These are phyloP conservation scores for Mycena venus DNA, from an alignment of 768 basidiomycete genomes.

Conservation along the genomic window DNA sequence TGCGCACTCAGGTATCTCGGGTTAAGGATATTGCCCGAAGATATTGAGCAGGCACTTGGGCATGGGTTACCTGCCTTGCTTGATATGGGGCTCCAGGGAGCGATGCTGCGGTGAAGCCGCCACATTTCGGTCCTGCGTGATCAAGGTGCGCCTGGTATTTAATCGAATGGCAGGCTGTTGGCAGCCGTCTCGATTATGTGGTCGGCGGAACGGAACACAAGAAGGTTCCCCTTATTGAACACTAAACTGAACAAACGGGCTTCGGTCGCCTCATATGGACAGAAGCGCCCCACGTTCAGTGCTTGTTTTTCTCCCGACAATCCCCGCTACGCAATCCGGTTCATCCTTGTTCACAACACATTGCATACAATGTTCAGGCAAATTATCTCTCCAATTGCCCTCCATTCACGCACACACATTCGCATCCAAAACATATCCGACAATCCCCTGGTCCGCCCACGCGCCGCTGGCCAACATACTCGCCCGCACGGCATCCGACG, in stretches of 20 bases:
- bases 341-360: not conserved
- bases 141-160: too few relatives aligned
- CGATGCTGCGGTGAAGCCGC: not conserved
- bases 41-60: not conserved
- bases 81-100: not conserved
- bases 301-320: not conserved
- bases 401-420: not conserved
- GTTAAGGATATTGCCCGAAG: not conserved
- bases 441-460: slow-evolving; percentile 3
- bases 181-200: too few relatives aligned
- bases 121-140: too few relatives aligned
- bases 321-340: not conserved
- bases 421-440: slow-evolving; percentile 5
- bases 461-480: not conserved
- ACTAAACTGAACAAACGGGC: not conserved
- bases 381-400: not conserved
- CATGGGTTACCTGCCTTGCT: not conserved
- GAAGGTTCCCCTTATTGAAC: too few relatives aligned
- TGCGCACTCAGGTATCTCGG: not conserved
- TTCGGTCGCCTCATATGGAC: not conserved
- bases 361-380: not conserved
- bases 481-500: not conserved
- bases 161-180: not conserved
- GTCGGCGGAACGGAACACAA: too few relatives aligned
- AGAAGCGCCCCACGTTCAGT: not conserved